phyloP scores from a whole-genome alignment of 1,284 basidiomycete genomes.

The Lentinus polychrous region DNA sequence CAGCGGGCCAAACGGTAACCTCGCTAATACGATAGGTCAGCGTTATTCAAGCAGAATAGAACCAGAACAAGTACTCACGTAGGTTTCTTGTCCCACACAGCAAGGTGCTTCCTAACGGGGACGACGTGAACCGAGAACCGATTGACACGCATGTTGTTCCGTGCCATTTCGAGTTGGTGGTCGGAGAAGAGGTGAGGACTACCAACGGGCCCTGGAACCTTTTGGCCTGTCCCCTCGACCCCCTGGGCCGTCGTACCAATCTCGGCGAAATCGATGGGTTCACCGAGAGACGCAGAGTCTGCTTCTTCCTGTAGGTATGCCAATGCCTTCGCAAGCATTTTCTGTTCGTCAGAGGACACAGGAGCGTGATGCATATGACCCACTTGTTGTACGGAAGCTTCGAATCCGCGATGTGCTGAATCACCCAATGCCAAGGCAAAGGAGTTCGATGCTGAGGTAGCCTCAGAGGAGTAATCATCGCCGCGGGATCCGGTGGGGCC shows the following conservation, averaged over 20 bases:
- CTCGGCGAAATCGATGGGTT: not conserved
- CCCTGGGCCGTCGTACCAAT: not conserved
- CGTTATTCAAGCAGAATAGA: not conserved
- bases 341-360: not conserved
- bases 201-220: not conserved
- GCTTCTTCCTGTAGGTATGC: not conserved
- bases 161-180: not conserved
- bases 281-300: too few relatives aligned
- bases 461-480: too few relatives aligned
- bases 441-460: too few relatives aligned
- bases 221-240: not conserved
- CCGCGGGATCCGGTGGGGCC: too few relatives aligned
- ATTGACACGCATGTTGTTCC: not conserved
- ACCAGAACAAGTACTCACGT: not conserved
- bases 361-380: too few relatives aligned
- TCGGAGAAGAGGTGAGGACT: not conserved
- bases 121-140: not conserved
- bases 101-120: not conserved
- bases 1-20: not conserved
- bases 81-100: slow-evolving; percentile 1
- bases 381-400: too few relatives aligned
- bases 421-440: too few relatives aligned
- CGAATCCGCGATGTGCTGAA: too few relatives aligned
- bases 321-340: not conserved
- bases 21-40: not conserved